Evolutionary conservation across 2,329 filamentous ascomycete species (phyloP), one percentile per base, ranked within the genome.

Genomic region (Pestalotiopsis sp.): DNA sequence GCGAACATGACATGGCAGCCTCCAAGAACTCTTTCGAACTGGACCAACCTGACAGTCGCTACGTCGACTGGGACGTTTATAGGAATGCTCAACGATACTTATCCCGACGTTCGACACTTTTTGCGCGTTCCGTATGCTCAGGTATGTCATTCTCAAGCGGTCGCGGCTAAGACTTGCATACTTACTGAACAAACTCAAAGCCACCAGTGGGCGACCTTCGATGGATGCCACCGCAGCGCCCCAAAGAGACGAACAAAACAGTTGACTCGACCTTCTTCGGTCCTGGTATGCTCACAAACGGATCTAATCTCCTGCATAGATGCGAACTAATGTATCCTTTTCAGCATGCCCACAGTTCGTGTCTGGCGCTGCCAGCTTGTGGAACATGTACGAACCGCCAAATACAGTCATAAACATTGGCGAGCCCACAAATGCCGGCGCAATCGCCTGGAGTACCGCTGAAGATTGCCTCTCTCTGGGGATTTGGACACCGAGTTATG

Each of bases 381-480:
- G 45, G 38, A 65, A 65, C 45, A 31, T 39, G 45, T 65, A 65
- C 13, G 20, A 65, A 12, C 63, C 45, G 84, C 83, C 73, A 12
- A 67, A 67, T 20, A 4, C 52, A 17, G 20, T 67, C n/a, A 52
- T 67, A 17, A 67, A 67, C 52, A 39, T 59, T 20, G 65, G 65
- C 31, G 52, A 67, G n/a, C 17, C 0, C 4, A 20, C 36, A 2
- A 59, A 59, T 49, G 52, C 52, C 4, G 65, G 65, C 13, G 20
- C 38, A 13, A 52, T 45, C 13, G 65, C 65, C 36, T 60, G 56
- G 65, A 60, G 36, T 56, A 71, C 73, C 9, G 71, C 75, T 13
- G 82, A 83, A 31, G 59, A 64, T 60, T 84, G 82, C 62, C 70
- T 84, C 27, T 79, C 77, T 2, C 70, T 82, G 17, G 80, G 78